Evolutionary conservation across 345 rosid species (phyloP).

Genomic region (Eucalyptus tenuipes): DNA sequence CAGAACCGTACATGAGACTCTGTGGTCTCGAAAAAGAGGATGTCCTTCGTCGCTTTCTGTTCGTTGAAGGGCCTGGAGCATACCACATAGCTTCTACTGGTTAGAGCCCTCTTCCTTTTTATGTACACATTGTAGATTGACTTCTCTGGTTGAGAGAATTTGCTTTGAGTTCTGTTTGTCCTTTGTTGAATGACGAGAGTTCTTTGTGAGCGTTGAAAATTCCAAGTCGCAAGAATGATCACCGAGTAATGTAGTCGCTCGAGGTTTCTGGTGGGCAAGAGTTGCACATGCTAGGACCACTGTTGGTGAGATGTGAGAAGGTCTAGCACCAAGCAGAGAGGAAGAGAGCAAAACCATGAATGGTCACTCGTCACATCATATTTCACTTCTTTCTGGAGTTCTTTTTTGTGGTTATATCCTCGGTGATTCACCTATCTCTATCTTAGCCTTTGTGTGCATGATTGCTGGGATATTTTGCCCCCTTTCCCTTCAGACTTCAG

Average conservation of each 20-base stretch:
- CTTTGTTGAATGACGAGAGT: background rate
- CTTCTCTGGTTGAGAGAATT: background rate
- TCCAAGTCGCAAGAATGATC: background rate
- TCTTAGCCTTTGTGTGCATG: background rate
- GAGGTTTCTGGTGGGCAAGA: background rate
- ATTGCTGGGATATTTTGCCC: background rate
- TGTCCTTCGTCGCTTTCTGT: slow-evolving; percentile 66
- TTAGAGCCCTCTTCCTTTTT: slow-evolving; percentile 4
- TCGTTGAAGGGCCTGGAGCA: slow-evolving; percentile 66
- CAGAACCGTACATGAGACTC: slow-evolving; percentile 67
- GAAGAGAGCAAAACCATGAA: background rate
- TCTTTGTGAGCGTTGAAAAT: background rate
- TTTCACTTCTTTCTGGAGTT: background rate
- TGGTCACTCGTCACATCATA: background rate
- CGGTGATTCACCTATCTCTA: background rate
- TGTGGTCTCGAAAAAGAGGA: slow-evolving; percentile 70
- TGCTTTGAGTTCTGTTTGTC: background rate
- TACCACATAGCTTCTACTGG: slow-evolving; percentile 89
- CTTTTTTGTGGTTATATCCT: background rate
- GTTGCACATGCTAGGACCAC: background rate
- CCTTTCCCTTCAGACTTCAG: background rate
- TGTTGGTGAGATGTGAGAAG: background rate
- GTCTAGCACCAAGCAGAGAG: background rate
- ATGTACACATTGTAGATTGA: background rate
- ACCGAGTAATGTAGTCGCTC: background rate